phyloP scores from a whole-genome alignment of 371 early-diverging fungal genomes.

The Circinella umbellata region DNA sequence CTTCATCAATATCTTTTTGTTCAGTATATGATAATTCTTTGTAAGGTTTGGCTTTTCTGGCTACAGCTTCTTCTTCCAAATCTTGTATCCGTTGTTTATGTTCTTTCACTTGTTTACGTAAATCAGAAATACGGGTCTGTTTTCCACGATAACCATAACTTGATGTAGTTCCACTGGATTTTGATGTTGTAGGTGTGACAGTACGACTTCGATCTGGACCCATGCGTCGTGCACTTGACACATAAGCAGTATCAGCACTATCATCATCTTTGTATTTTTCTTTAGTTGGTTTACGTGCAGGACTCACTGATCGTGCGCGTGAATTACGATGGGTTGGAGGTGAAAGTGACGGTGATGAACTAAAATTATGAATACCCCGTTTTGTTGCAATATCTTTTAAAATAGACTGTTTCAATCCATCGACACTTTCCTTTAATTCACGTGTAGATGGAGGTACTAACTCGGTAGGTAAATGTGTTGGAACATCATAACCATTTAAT shows the following conservation, averaged over 20 bases:
- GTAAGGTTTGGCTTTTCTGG: slow-evolving; percentile 32
- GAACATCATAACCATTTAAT: slow-evolving; percentile 79
- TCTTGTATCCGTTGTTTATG: slow-evolving; percentile 41
- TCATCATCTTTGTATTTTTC: slow-evolving; percentile 40
- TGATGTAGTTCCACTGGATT: slow-evolving; percentile 21
- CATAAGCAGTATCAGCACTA: slow-evolving; percentile 56
- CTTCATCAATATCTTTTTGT: slow-evolving; percentile 27
- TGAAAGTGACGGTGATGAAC: slow-evolving; percentile 36
- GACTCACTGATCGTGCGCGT: slow-evolving; percentile 33
- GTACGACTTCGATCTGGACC: slow-evolving; percentile 52
- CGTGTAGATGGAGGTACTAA: slow-evolving; percentile 82
- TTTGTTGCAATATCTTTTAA: slow-evolving; percentile 55
- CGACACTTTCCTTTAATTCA: slow-evolving; percentile 63
- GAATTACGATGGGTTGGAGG: slow-evolving; percentile 16
- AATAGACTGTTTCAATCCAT: slow-evolving; percentile 58
- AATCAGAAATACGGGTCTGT: slow-evolving; percentile 54
- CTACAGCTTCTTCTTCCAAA: slow-evolving; percentile 33
- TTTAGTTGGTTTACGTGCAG: slow-evolving; percentile 21
- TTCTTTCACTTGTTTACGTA: slow-evolving; percentile 62
- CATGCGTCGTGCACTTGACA: slow-evolving; percentile 65
- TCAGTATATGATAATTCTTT: slow-evolving; percentile 23
- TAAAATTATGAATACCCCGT: slow-evolving; percentile 41
- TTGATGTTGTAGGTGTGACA: slow-evolving; percentile 28
- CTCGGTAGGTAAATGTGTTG: slow-evolving; percentile 77
- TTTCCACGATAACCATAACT: slow-evolving; percentile 54